Evolutionary conservation across 495 filamentous ascomycete species (phyloP).

Genomic region (Penicillium longicatenatum): DNA sequence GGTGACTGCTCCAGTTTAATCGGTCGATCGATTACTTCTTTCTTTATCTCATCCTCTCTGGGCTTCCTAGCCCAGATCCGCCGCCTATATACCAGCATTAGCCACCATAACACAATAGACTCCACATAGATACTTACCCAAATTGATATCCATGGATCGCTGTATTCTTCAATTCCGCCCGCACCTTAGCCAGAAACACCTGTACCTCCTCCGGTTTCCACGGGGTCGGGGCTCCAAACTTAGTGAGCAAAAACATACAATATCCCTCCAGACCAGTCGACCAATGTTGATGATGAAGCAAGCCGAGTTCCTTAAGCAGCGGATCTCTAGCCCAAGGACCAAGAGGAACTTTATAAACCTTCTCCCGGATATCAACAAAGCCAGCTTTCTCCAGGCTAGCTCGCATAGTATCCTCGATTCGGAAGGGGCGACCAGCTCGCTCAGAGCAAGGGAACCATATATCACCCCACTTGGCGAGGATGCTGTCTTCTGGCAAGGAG

Average conservation of each 20-base stretch:
- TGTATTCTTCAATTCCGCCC: conserved; percentile 25
- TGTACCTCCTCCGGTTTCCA: conserved; percentile 31
- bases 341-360: conserved; percentile 63
- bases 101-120: background rate
- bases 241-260: conserved; percentile 31
- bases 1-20: background rate
- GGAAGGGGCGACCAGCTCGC: conserved; percentile 2
- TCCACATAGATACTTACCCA: conserved; percentile 9
- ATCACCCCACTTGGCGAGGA: background rate
- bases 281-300: conserved; percentile 61
- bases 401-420: conserved; percentile 7
- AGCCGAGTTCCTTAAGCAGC: conserved; percentile 64
- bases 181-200: conserved; percentile 23
- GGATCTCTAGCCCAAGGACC: conserved; percentile 68
- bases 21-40: background rate
- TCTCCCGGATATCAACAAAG: conserved; percentile 33
- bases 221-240: conserved; percentile 22
- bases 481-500: conserved; percentile 5
- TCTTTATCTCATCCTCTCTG: conserved; percentile 11
- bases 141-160: conserved; percentile 20
- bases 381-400: conserved; percentile 6
- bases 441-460: background rate
- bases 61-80: conserved; percentile 28
- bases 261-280: conserved; percentile 34
- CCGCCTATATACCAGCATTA: conserved; percentile 6